These are phyloP conservation scores for Aspergillus sp. DNA, from an alignment of 2,329 filamentous ascomycete genomes.

Conservation along the genomic window DNA sequence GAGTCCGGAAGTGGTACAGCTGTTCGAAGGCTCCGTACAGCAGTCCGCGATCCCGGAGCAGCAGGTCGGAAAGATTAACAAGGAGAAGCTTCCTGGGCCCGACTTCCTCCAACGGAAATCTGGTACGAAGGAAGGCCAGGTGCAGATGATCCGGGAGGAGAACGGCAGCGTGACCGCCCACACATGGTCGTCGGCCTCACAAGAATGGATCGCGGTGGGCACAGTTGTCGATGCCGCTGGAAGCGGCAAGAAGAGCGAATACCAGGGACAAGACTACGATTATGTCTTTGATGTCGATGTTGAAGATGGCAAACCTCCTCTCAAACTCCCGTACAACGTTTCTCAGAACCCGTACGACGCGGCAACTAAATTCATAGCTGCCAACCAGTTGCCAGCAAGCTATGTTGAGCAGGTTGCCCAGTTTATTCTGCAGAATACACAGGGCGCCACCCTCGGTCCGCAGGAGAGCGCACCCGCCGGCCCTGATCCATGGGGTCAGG, in stretches of 20 bases:
- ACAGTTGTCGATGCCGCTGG: conserved; percentile 88
- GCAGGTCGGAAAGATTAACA: conserved; percentile 74
- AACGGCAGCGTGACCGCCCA: conserved; percentile 80
- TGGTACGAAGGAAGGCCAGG: conserved; percentile 93
- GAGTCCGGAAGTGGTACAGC: conserved; percentile 55
- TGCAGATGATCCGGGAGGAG: conserved; percentile 78
- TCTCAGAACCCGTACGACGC: conserved; percentile 88
- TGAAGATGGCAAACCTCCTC: conserved; percentile 81
- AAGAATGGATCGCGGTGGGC: conserved; percentile 81
- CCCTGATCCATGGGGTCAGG: conserved; percentile 68
- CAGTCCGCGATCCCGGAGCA: conserved; percentile 81
- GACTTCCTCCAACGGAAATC: conserved; percentile 74
- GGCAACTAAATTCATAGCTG: conserved; percentile 80
- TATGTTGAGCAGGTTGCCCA: conserved; percentile 89
- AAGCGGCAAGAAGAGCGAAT: conserved; percentile 65
- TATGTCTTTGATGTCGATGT: conserved; percentile 96
- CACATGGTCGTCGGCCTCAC: conserved; percentile 66
- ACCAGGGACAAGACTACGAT: conserved; percentile 83
- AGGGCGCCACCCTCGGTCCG: conserved; percentile 70
- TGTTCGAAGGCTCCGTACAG: conserved; percentile 76
- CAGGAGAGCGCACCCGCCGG: conserved; percentile 39
- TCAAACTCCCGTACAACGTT: conserved; percentile 91
- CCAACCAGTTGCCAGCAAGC: conserved; percentile 76
- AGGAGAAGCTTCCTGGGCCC: conserved; percentile 80
- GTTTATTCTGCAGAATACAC: conserved; percentile 84